Base-by-base conservation (phyloP, 2,329 filamentous ascomycete genomes). In the Diaporthe eres region DNA sequence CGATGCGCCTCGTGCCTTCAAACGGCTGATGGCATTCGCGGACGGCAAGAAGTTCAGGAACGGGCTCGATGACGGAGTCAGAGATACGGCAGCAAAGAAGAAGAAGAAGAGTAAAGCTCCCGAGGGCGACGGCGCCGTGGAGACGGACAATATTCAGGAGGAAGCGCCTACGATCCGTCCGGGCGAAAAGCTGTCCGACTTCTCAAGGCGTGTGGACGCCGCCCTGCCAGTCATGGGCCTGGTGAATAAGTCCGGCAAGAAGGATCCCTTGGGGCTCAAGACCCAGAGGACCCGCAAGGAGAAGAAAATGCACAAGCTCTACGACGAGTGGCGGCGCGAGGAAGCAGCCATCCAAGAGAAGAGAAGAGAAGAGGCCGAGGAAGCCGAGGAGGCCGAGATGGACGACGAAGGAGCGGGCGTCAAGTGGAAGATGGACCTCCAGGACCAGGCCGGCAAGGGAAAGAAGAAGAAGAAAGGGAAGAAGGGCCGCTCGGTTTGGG, bases 1-100 rank as follows among this genome's bases (percentile, higher is more conserved):
- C 82, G 97, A 98, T 85, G 96, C 94, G 1, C 97, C 97, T 0
- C 94, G 95, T 79, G 95, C 94, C 1, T 99, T 99, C 84, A 91
- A 91, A 77, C 92, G 95, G 17, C 86, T 98, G 77, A 97, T 98
- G 94, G 92, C 94, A 47, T 90, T 92, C 78, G 90, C 93, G 55
- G 84, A 87, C 22, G 88, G 91, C n/a, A 92, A 91, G 81, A 90
- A 88, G 76, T 83, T 89, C 13, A 88, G 89, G 7, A 90, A 89
- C 13, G 92, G 93, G 9, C 87, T 97, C 12, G 93, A 98, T 81
- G 91, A 97, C 78, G 94, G 94, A n/a, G 60, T 71, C 75, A 63
- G 77, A 72, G 53, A 79, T 81, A 67, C 58, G 51, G 74, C 77
- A 13, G 74, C 78, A 7, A 82, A 82, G 74, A 83, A 81, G 44